Conservation (phyloP, 2,329 filamentous ascomycete genomes). For the Colletotrichum liaoningense region DNA sequence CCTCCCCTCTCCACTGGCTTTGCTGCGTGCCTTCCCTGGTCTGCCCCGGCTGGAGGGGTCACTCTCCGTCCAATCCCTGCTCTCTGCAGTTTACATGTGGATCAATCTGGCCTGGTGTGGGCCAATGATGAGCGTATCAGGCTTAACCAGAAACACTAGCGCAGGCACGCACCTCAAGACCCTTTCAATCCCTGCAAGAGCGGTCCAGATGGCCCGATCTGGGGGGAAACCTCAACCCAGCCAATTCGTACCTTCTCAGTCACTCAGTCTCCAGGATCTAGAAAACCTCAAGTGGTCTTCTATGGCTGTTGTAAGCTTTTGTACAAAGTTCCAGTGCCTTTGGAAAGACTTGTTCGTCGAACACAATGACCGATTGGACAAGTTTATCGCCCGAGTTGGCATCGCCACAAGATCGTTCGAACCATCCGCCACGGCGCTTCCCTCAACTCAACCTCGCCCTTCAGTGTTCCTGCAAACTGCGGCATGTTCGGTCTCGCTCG, state of each 20-base stretch:
- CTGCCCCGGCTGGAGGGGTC: background rate
- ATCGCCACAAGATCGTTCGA: background rate
- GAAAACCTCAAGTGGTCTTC: background rate
- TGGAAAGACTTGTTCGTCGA: background rate
- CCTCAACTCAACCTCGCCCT: background rate
- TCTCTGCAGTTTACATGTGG: background rate
- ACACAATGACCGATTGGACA: background rate
- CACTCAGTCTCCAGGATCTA: background rate
- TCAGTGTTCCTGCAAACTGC: background rate
- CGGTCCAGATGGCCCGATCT: slow-evolving; percentile 33
- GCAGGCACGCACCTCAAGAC: slow-evolving; percentile 32
- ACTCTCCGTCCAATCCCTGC: slow-evolving; percentile 17
- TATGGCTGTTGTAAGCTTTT: no score
- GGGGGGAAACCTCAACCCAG: slow-evolving; percentile 3
- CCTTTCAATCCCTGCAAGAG: slow-evolving; percentile 16
- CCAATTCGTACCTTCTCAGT: background rate
- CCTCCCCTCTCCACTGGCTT: background rate
- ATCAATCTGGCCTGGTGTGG: background rate
- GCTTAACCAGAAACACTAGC: slow-evolving; percentile 38
- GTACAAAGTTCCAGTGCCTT: no score
- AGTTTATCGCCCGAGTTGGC: slow-evolving; percentile 1
- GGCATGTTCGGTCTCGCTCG: background rate
- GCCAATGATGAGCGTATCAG: slow-evolving; percentile 5
- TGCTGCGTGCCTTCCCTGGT: no score
- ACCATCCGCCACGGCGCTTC: background rate